These are phyloP conservation scores for Orbilia oligospora DNA, from an alignment of 2,329 filamentous ascomycete species.

Conservation along the genomic window DNA sequence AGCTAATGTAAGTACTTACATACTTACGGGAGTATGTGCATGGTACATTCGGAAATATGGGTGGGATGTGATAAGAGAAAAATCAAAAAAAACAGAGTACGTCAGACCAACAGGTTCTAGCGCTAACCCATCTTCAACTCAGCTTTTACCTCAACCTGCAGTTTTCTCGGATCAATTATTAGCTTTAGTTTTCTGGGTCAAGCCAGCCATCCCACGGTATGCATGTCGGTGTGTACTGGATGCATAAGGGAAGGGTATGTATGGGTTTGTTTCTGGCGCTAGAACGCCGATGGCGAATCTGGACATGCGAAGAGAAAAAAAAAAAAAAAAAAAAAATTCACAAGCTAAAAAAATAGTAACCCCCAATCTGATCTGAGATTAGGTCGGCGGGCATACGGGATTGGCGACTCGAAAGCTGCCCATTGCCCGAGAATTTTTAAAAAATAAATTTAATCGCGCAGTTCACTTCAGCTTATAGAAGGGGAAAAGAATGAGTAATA, in stretches of 20 bases:
- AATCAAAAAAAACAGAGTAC: slow-evolving; percentile 8
- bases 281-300: slow-evolving; percentile 36
- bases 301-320: background rate
- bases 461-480: background rate
- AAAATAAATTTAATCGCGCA: slow-evolving; percentile 13
- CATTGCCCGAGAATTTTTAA: slow-evolving; percentile 1
- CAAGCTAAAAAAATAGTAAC: slow-evolving; percentile 23
- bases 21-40: no score
- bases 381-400: slow-evolving; percentile 51
- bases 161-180: slow-evolving; percentile 11
- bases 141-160: background rate
- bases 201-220: background rate
- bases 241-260: no score
- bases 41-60: slow-evolving; percentile 22
- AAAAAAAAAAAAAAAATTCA: slow-evolving; percentile 40
- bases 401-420: background rate
- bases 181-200: background rate
- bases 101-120: background rate
- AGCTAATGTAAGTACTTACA: no score
- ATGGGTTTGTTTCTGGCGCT: slow-evolving; percentile 17
- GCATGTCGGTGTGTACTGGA: background rate
- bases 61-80: slow-evolving; percentile 21
- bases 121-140: background rate
- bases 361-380: background rate
- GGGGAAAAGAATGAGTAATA: background rate